Evolutionary conservation across 2,329 filamentous ascomycete genomes (phyloP), one percentile per base, ranked within the genome.

Genomic region (Moelleriella libera): DNA sequence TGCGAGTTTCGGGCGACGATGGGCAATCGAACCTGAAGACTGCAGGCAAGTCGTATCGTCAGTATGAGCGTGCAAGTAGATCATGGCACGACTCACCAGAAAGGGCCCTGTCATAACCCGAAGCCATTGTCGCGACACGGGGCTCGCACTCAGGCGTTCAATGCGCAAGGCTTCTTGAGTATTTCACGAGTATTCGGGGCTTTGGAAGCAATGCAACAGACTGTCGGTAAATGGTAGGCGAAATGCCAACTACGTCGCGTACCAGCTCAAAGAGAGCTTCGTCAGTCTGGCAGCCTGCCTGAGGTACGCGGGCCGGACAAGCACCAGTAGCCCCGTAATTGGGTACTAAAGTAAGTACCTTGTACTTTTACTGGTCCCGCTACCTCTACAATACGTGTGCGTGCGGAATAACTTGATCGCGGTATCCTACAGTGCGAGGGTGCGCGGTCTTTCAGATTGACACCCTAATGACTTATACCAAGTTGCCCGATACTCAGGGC

Each of bases 21-120:
- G 21, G 21, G 28, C 32, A 43, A 12, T 10, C 55, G 45, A 71
- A 87, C 83, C 83, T 88, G 70, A 96, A 96, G 65, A 95, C 89
- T 94, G 34, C 34, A 30, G n/a, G 29, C 30, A 30, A 7, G 12
- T 7, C 59, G 54, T 55, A 43, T 77, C 70, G 45, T 49, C 29
- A 51, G 45, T 42, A 21, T 32, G 14, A 40, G 11, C n/a, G 30
- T 12, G 30, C 10, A n/a, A 32, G 6, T 14, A 30, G 30, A 39
- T 44, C 44, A 47, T 40, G 51, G 49, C 39, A 47, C n/a, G 49
- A 63, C 82, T 73, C 82, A 96, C 89, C 90, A 72, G 90, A 97
- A 68, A 97, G 83, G 71, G 90, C 92, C 85, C 92, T 86, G 75
- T 98, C 92, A 74, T 98, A 98, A 70, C 90, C 90, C 60, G 89